phyloP scores from a whole-genome alignment of 495 filamentous ascomycete species.

The Talaromyces borbonicus region DNA sequence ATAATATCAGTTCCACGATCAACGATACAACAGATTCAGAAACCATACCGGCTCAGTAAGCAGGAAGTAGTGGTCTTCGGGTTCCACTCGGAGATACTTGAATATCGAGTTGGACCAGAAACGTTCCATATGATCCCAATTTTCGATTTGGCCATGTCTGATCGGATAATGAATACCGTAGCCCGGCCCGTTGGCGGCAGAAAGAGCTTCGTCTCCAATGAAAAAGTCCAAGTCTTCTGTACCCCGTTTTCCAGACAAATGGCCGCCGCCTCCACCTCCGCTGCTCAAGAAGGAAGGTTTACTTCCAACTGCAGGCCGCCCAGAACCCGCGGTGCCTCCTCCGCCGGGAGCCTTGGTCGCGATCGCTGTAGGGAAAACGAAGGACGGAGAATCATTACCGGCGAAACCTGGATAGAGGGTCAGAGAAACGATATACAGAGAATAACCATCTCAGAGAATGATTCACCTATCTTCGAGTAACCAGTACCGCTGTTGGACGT shows the following conservation, averaged over 20 bases:
- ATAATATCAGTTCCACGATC: no score
- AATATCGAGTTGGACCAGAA: conserved; percentile 99
- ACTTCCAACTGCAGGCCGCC: conserved; percentile 79
- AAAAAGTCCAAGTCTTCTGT: conserved; percentile 98
- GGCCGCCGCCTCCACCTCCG: conserved; percentile 59
- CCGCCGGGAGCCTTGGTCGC: conserved; percentile 78
- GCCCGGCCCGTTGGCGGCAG: conserved; percentile 74
- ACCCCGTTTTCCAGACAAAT: conserved; percentile 84
- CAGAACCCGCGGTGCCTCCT: conserved; percentile 65
- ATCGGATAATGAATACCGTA: conserved; percentile 97
- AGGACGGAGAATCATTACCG: conserved; percentile 97
- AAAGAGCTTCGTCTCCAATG: conserved; percentile 91
- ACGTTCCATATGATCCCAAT: conserved; percentile 99
- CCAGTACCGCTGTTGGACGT: conserved; percentile 75
- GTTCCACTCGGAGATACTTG: conserved; percentile 96
- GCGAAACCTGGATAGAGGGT: conserved; percentile 67
- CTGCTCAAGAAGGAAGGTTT: conserved; percentile 95
- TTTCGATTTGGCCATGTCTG: conserved; percentile 94
- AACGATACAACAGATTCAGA: background rate
- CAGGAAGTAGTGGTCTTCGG: conserved; percentile 96
- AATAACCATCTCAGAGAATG: background rate
- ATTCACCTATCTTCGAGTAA: conserved; percentile 88
- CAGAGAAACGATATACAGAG: conserved; percentile 20
- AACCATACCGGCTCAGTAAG: conserved; percentile 83
- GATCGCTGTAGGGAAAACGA: conserved; percentile 98